Evolutionary conservation across 78 protist genomes (phyloP).

Genomic region (Chrysochromulina tobinii): DNA sequence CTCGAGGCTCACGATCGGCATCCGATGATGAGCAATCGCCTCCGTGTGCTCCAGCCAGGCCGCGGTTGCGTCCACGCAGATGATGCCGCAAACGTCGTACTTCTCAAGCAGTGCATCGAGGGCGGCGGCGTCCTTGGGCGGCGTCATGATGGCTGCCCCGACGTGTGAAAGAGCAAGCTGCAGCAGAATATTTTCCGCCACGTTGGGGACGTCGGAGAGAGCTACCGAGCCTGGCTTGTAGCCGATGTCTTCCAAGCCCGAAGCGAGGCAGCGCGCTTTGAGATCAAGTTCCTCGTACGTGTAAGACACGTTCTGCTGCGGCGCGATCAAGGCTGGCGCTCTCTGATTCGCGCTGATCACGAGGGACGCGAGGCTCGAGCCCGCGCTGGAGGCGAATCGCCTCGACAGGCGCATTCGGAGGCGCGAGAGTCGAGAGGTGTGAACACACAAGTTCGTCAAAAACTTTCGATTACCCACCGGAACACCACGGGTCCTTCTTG

Average conservation of each 20-base stretch:
- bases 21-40: neutral
- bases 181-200: neutral
- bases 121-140: neutral
- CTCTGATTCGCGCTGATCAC: neutral
- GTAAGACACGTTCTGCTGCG: neutral
- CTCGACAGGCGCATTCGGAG: too few species aligned
- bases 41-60: neutral
- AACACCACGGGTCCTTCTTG: too few species aligned
- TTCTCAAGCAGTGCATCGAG: neutral
- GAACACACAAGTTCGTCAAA: too few species aligned
- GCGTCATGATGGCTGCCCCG: neutral
- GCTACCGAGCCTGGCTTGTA: neutral
- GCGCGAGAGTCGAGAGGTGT: too few species aligned
- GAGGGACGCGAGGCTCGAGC: too few species aligned
- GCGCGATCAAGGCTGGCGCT: neutral
- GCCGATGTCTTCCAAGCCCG: neutral
- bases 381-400: too few species aligned
- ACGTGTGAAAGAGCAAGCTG: slow-evolving; percentile 7
- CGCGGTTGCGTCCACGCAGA: neutral
- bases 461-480: too few species aligned
- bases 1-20: too few species aligned
- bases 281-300: neutral
- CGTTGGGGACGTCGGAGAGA: neutral
- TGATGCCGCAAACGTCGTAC: neutral
- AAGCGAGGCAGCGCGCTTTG: neutral